phyloP scores from a whole-genome alignment of 768 basidiomycete species.

The Lactarius hengduanensis region DNA sequence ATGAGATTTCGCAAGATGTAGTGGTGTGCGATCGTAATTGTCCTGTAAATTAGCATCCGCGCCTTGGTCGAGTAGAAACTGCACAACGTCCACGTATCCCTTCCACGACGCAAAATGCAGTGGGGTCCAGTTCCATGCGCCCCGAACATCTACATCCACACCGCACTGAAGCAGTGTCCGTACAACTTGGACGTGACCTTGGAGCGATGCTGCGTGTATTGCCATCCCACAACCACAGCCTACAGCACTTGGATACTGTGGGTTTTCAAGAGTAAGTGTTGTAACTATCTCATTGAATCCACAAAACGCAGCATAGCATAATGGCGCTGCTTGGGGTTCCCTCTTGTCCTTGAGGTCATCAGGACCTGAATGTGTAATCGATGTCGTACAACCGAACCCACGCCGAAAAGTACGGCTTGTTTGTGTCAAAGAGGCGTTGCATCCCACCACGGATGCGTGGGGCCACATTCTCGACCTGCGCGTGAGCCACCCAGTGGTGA shows the following conservation, averaged over 20 bases:
- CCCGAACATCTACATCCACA: neutral
- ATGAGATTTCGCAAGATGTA: neutral
- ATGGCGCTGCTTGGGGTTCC: neutral
- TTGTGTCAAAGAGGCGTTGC: neutral
- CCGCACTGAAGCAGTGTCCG: neutral
- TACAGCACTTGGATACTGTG: neutral
- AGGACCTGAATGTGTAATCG: accelerated
- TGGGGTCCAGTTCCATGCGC: neutral
- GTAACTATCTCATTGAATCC: neutral
- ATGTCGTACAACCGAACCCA: neutral
- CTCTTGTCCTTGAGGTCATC: no score
- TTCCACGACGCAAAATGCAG: neutral
- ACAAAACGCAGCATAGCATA: neutral
- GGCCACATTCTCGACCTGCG: neutral
- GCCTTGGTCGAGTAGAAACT: neutral
- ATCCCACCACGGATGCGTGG: neutral
- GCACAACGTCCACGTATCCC: neutral
- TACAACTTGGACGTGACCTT: neutral
- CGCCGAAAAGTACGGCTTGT: neutral
- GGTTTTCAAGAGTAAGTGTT: neutral
- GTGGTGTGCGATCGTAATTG: neutral
- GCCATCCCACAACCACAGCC: neutral
- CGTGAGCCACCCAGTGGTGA: neutral
- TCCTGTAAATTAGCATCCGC: neutral
- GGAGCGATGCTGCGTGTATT: neutral